Evolutionary conservation across 805 yeast species (phyloP).

Genomic region (Brettanomyces naardenensis): DNA sequence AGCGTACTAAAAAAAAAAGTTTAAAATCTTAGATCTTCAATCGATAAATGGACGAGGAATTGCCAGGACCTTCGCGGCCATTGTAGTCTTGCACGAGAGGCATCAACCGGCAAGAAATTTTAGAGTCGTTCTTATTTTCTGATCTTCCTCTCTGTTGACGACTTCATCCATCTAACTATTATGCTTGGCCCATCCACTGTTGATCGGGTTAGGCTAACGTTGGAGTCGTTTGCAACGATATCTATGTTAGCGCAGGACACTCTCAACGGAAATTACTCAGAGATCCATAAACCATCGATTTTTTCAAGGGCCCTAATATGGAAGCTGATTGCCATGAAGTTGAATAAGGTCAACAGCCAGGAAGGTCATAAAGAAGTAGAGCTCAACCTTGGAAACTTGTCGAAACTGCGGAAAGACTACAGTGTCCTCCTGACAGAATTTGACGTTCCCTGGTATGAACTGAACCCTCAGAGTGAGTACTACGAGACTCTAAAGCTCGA

Average conservation of each 20-base stretch:
- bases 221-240: conserved; percentile 6
- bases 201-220: conserved; percentile 1
- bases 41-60: too few species aligned
- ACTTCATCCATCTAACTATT: too few species aligned
- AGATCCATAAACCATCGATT: conserved; percentile 3
- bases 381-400: conserved; percentile 11
- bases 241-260: conserved; percentile 6
- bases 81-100: too few species aligned
- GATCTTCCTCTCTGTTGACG: too few species aligned
- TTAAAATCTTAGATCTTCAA: too few species aligned
- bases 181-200: background rate
- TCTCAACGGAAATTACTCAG: conserved; percentile 6
- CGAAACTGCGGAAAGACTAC: conserved; percentile 15
- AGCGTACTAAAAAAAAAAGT: too few species aligned
- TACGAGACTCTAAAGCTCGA: conserved; percentile 7
- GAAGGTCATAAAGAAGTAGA: conserved; percentile 5
- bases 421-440: conserved; percentile 15
- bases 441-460: conserved; percentile 27
- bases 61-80: too few species aligned
- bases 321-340: conserved; percentile 12
- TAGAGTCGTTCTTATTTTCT: too few species aligned
- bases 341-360: conserved; percentile 6
- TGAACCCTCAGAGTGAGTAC: conserved; percentile 18
- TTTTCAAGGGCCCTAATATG: conserved; percentile 16
- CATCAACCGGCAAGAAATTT: too few species aligned